Conservation (phyloP, 2,329 filamentous ascomycete species). For the Fusarium guadeloupense region DNA sequence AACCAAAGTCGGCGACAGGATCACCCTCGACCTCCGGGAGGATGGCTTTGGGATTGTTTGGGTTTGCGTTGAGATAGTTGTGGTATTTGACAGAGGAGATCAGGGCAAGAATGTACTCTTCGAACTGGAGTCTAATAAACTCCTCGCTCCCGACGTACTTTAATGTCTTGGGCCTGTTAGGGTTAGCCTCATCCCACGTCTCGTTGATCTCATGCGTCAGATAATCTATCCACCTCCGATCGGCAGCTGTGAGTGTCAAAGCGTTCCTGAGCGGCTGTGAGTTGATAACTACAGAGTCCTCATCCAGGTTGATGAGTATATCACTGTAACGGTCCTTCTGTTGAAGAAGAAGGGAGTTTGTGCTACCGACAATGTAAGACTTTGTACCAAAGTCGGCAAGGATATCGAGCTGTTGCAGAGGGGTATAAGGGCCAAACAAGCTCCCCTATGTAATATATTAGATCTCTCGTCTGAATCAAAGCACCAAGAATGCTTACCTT, state of each 20-base stretch:
- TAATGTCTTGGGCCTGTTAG: conserved; percentile 89
- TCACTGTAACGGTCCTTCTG: conserved; percentile 97
- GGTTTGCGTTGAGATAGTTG: conserved; percentile 71
- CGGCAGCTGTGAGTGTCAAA: conserved; percentile 81
- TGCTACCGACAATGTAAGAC: conserved; percentile 96
- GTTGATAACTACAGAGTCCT: conserved; percentile 83
- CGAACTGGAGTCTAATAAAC: conserved; percentile 95
- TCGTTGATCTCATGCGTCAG: conserved; percentile 93
- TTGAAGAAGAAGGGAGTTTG: conserved; percentile 91
- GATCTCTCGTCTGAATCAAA: too few relatives aligned
- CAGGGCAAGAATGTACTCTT: conserved; percentile 92
- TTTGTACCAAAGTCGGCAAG: conserved; percentile 94
- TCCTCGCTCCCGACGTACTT: conserved; percentile 96
- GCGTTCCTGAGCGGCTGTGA: conserved; percentile 81
- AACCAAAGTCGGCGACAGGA: conserved; percentile 82
- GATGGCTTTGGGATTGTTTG: conserved; percentile 73
- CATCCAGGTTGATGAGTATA: conserved; percentile 94
- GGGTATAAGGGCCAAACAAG: conserved; percentile 95
- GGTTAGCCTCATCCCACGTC: conserved; percentile 95
- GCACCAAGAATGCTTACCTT: conserved; percentile 67
- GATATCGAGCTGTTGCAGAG: conserved; percentile 92
- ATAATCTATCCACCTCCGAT: conserved; percentile 96
- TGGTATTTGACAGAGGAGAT: conserved; percentile 92
- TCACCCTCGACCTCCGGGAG: conserved; percentile 81
- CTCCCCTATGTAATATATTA: conserved; percentile 69